Conservation (phyloP, 768 basidiomycete species). For the Trametes cubensis region DNA sequence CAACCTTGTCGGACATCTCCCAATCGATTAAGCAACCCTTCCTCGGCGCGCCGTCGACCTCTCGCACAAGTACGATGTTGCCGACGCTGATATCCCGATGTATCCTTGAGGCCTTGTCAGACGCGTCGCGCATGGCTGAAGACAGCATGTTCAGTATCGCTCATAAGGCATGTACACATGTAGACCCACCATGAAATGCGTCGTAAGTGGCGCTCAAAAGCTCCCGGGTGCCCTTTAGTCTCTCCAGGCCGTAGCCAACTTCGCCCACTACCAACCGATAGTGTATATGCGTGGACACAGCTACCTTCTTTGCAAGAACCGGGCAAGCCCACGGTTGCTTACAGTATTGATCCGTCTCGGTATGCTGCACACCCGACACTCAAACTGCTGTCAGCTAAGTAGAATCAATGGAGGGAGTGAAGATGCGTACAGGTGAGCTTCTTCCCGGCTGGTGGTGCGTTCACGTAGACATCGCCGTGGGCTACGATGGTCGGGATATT, state of each 20-base stretch:
- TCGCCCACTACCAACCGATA: slow-evolving; percentile 10
- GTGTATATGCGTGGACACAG: not conserved
- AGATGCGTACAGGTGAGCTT: not conserved
- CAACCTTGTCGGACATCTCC: slow-evolving; percentile 5
- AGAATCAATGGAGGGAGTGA: not conserved
- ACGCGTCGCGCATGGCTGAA: slow-evolving; percentile 10
- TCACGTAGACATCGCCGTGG: slow-evolving; percentile 1
- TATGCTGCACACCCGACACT: not conserved
- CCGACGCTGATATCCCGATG: slow-evolving; percentile 13
- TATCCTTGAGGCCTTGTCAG: too few relatives aligned
- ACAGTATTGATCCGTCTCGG: not conserved
- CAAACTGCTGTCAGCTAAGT: not conserved
- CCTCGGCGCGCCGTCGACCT: not conserved
- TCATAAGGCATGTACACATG: not conserved
- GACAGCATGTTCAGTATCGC: not conserved
- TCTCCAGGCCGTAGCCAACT: slow-evolving; percentile 8
- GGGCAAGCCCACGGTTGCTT: not conserved
- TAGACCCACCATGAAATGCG: slow-evolving; percentile 3
- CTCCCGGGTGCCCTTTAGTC: slow-evolving; percentile 10
- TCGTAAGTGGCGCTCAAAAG: slow-evolving; percentile 8
- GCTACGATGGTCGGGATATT: slow-evolving; percentile 4
- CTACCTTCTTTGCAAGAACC: not conserved
- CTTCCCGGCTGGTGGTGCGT: not conserved
- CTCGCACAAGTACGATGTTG: slow-evolving; percentile 14
- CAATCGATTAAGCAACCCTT: slow-evolving; percentile 18